Evolutionary conservation across 225 moss, liverwort and hornwort genomes (phyloP), one percentile per base, ranked within the genome.

Genomic region (Pleurozium schreberi): DNA sequence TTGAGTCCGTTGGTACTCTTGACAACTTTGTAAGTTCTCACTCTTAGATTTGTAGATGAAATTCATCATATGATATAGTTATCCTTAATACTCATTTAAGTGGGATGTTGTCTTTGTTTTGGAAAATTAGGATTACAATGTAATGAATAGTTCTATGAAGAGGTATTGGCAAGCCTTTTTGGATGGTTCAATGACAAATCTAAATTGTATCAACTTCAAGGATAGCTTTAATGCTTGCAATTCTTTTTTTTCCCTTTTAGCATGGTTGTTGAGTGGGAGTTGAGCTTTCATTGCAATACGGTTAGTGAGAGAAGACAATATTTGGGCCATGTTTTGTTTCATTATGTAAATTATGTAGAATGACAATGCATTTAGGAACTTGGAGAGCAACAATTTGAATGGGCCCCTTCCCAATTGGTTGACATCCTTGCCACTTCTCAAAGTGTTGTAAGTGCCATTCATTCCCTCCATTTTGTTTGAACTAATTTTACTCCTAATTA

Each of bases 321-420:
- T 81, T 33, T 64, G 18, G 40, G 23, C 13, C 13, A 59, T 1
- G 2, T 81, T 82, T 67, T 68, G 28, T 66, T 68, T 19, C 7
- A 60, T 74, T 28, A 14, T 81, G n/a, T 64, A 28, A 79, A 6
- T 82, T 62, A 50, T 21, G 77, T 70, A 16, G 34, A 47, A 55
- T 57, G 62, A 47, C 70, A 38, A n/a, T 89, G 78, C 43, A 63
- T 50, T 69, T 27, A 93, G 91, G 80, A 82, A 83, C 58, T 87
- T 93, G 82, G 81, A 88, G 63, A 88, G 26, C 82, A 91, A 92
- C 73, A 83, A 70, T 59, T 79, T 93, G 62, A 89, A 19, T 85
- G 92, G 83, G 22, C 5, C 71, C n/a, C 85, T 93, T 69, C 92
- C 92, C 2, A 8, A 82, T 18, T 93, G 92, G 92, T 70, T 93